Evolutionary conservation across 768 basidiomycete species (phyloP), one percentile per base, ranked within the genome.

Genomic region (Russula lepida): DNA sequence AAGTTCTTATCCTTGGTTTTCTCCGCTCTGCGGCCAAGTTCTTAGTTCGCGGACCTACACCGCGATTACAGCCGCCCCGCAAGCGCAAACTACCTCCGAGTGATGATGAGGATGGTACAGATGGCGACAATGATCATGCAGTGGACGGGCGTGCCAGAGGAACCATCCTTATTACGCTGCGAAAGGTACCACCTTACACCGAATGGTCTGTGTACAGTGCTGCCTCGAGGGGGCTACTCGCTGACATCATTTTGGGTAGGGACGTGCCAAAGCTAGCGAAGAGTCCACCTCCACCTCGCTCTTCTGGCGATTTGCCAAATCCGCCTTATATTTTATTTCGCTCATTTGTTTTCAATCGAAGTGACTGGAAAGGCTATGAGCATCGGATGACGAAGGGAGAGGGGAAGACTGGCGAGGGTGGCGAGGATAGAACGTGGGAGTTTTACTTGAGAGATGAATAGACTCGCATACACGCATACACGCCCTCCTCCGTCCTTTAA

Each of bases 311-410:
- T 41, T 73, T 74, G 3, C 73, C 75, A n/a, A 88, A 86, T 69
- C 88, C 90, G 6, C 74, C 72, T 5, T 98, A 88, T 70, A 79
- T 72, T 2, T 78, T 88, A 12, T 71, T 92, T 19, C 81, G 90
- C 30, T 95, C 92, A 0, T 98, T 95, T 71, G 76, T 71, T 19
- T 98, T 98, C 69, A 75, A 83, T 44, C 77, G 89, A 44, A 71
- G 71, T 11, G 64, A 75, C 0, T 98, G 92, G 84, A 82, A 80
- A 51, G 92, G 91, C 1, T 98, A 98, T 68, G 86, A 86, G 67
- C 95, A 98, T 71, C 77, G 91, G n/a, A 88, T 95, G 85, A 97
- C 95, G 3, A 88, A 93, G 69, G 95, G 95, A 6, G 91, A 82
- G 43, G 83, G 81, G 28, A 85, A 72, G 74, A 89, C 83, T 13